A percentile compares a stretch with the other conserved stretches of the same genome.
phyloP scores from a whole-genome alignment of 2,329 filamentous ascomycete species.

The Cladosporium cucumerinum region DNA sequence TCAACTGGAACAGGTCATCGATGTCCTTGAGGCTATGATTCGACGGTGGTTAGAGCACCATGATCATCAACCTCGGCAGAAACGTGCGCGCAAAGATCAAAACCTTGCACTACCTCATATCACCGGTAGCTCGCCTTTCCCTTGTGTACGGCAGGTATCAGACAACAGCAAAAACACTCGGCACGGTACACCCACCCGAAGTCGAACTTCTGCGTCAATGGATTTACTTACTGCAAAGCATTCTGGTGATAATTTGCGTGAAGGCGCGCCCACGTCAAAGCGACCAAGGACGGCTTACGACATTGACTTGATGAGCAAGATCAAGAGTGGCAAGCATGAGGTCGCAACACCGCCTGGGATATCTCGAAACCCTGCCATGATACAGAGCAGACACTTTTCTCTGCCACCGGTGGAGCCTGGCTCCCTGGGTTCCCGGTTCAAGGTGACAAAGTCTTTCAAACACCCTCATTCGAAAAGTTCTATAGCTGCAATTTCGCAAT shows the following conservation, averaged over 20 bases:
- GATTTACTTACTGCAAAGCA: neutral
- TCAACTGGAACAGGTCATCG: slow-evolving; percentile 53
- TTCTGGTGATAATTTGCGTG: neutral
- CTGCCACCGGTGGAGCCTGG: slow-evolving; percentile 15
- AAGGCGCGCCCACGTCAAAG: neutral
- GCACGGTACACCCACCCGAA: neutral
- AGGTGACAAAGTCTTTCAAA: neutral
- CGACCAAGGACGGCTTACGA: neutral
- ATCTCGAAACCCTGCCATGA: neutral
- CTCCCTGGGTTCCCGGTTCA: slow-evolving; percentile 5
- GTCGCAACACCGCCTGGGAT: neutral
- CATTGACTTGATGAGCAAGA: slow-evolving; percentile 41
- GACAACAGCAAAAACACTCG: neutral
- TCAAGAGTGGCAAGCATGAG: slow-evolving; percentile 40
- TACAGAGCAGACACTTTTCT: neutral
- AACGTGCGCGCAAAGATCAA: slow-evolving; percentile 15
- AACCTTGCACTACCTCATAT: neutral
- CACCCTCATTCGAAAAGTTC: neutral
- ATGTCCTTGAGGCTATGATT: slow-evolving; percentile 66
- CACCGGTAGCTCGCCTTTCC: neutral
- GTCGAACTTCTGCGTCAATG: neutral
- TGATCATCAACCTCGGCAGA: slow-evolving; percentile 57
- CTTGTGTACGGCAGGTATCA: neutral
- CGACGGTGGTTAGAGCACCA: slow-evolving; percentile 73
- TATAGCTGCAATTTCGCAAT: neutral